Evolutionary conservation across 352 stramenopile species (phyloP).

Genomic region (Pythium inflatum): DNA sequence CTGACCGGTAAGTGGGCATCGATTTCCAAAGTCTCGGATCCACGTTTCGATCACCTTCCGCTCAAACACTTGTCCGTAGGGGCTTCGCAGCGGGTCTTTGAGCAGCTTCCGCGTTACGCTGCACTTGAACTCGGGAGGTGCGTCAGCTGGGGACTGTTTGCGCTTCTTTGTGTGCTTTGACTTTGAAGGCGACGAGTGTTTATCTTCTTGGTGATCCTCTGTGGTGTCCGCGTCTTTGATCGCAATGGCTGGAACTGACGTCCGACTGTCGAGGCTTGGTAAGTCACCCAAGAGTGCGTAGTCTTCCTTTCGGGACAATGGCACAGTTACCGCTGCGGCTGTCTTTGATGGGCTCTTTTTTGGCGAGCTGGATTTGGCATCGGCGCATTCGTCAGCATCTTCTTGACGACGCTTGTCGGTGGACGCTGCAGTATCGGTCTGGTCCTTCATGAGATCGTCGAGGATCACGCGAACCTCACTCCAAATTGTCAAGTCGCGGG

Average conservation of each 20-base stretch:
- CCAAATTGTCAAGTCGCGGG: constrained; percentile 78
- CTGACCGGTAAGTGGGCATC: constrained; percentile 75
- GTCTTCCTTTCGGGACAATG: constrained; percentile 79
- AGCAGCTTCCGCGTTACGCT: constrained; percentile 75
- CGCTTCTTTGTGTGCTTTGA: constrained; percentile 45
- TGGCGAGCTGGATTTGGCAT: constrained; percentile 13
- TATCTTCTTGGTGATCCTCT: constrained; percentile 39
- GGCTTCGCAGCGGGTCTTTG: constrained; percentile 68
- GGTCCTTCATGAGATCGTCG: constrained; percentile 63
- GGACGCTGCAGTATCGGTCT: constrained; percentile 27
- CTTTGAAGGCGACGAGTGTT: constrained; percentile 35
- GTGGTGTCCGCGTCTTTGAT: constrained; percentile 57
- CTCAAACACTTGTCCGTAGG: constrained; percentile 81
- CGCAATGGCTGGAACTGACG: constrained; percentile 41
- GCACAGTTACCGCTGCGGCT: background rate
- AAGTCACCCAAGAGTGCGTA: constrained; percentile 80
- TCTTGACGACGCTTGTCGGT: constrained; percentile 35
- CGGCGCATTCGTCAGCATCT: background rate
- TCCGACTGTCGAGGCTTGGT: constrained; percentile 49
- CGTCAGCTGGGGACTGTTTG: constrained; percentile 46
- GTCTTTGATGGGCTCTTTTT: constrained; percentile 49
- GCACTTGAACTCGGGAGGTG: constrained; percentile 70
- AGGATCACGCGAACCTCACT: constrained; percentile 81
- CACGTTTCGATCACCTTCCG: constrained; percentile 76
- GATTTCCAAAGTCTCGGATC: constrained; percentile 84